Base-by-base conservation (phyloP, 2,329 filamentous ascomycete species). In the Fusarium phyllophilum region DNA sequence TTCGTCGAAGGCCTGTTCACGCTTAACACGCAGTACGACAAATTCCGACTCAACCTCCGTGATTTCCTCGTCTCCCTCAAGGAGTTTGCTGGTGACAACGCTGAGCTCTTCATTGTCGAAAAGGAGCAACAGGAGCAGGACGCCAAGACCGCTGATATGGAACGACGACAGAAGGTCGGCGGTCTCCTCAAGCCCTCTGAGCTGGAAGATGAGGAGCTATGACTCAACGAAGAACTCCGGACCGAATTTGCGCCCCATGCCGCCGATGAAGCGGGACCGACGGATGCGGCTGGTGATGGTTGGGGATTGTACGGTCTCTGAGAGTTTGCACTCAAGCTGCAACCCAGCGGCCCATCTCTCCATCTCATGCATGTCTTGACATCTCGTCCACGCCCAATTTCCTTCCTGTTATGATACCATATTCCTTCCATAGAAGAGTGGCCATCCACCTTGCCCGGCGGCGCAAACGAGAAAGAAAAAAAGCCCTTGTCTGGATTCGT, bases 11-110 rank as follows among this genome's bases (percentile, higher is more conserved):
- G 94, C 17, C 86, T 99, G 17, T 97, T 99, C 83, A 89, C 92
- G 12, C 89, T 94, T 76, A 98, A 97, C 82, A 93, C 93, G 64
- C 93, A 97, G 79, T 91, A 97, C 75, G 93, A 94, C 81, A 95
- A 95, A 82, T 99, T 99, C 91, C 97, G 97, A 82, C 90, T 97
- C 62, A 95, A 97, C 79, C 87, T 99, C 59, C 94, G 96, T 75
- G 96, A 99, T 84, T 99, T 99, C 89, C 86, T 99, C 76, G 97
- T 99, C 78, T 97, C 95, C 29, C 87, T 99, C 77, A 97, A 98
- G 85, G 97, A 99, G 84, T 99, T 98, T 73, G 92, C 94, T 2
- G 96, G 94, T 59, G 96, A 99, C 84, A 98, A 98, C 78, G 91
- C 96, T 2, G 96, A 99, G 80, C 88, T 99, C 15, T 99, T 93